Percentiles rank a stretch among this genome's conserved stretches.
Conservation (phyloP, 108 stramenopile species). For the Nitzschia sp. region DNA sequence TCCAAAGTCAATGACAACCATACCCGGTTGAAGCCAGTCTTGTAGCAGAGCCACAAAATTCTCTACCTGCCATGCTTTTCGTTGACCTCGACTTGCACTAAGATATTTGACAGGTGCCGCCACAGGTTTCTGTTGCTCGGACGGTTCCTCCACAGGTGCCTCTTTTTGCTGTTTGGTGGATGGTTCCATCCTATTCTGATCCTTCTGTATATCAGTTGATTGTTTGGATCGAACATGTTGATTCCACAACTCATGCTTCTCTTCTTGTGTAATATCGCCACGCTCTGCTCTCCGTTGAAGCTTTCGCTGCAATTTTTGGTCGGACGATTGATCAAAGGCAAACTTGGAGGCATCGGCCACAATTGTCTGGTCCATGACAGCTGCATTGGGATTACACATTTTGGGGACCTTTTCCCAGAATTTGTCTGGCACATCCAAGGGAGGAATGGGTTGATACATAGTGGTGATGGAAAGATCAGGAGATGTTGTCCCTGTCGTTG, state of each 20-base stretch:
- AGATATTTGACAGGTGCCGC: slow-evolving; percentile 10
- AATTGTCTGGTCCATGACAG: slow-evolving; percentile 26
- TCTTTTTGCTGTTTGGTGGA: too few relatives aligned
- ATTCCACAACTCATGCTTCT: slow-evolving; percentile 22
- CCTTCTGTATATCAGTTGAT: not conserved
- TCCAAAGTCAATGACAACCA: slow-evolving; percentile 36
- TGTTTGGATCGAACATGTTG: slow-evolving; percentile 12
- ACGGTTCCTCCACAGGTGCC: too few relatives aligned
- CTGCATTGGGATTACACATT: slow-evolving; percentile 29
- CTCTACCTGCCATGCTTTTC: slow-evolving; percentile 40
- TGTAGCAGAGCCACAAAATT: slow-evolving; percentile 27
- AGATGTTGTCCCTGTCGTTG: not conserved
- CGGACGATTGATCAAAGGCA: not conserved
- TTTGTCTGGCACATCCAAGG: not conserved
- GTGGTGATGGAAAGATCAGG: not conserved
- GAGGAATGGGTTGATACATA: slow-evolving; percentile 17
- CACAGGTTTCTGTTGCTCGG: not conserved
- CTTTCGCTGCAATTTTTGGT: slow-evolving; percentile 21
- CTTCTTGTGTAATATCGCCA: slow-evolving; percentile 25
- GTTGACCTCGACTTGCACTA: slow-evolving; percentile 34
- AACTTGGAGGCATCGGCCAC: slow-evolving; percentile 6
- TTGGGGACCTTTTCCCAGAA: slow-evolving; percentile 28
- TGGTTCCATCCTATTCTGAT: not conserved
- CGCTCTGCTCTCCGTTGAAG: slow-evolving; percentile 12
- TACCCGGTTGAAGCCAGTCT: slow-evolving; percentile 2